Percentiles rank a stretch among this genome's conserved stretches.
phyloP scores from a whole-genome alignment of 805 yeast species.

The Candida easanensis region DNA sequence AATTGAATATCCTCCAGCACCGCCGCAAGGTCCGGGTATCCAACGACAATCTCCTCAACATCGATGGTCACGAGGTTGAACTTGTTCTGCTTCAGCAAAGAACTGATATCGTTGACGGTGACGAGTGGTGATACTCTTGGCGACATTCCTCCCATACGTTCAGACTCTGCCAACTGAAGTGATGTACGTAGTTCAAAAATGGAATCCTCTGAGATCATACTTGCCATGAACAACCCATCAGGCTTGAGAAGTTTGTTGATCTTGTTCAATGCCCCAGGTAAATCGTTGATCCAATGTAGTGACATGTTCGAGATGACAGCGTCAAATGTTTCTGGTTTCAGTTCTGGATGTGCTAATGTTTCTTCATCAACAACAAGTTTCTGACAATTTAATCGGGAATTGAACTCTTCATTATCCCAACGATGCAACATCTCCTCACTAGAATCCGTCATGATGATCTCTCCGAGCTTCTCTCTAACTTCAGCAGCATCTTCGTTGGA shows the following conservation, averaged over 20 bases:
- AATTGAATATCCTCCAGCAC: constrained; percentile 67
- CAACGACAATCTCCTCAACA: constrained; percentile 77
- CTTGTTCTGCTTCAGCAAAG: constrained; percentile 68
- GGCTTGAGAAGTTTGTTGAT: constrained; percentile 63
- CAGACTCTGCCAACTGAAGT: constrained; percentile 78
- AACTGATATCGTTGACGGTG: constrained; percentile 72
- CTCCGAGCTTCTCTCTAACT: constrained; percentile 50
- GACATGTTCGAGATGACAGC: constrained; percentile 72
- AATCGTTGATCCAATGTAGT: constrained; percentile 83
- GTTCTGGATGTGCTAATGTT: constrained; percentile 40
- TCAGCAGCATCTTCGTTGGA: constrained; percentile 46
- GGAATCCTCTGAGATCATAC: constrained; percentile 82
- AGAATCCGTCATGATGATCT: constrained; percentile 64
- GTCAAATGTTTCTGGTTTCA: constrained; percentile 48
- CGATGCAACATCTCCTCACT: constrained; percentile 50
- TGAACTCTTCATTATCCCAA: constrained; percentile 41
- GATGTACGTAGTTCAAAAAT: constrained; percentile 79
- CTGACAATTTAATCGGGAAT: constrained; percentile 42
- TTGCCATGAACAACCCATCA: constrained; percentile 79
- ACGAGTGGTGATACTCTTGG: constrained; percentile 83
- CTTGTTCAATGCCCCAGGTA: constrained; percentile 60
- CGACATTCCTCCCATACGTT: constrained; percentile 73
- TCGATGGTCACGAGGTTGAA: constrained; percentile 81
- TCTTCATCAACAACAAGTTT: constrained; percentile 72
- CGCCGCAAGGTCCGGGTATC: constrained; percentile 68